Conservation (phyloP, 2,329 filamentous ascomycete genomes). For the Exophiala sp. region DNA sequence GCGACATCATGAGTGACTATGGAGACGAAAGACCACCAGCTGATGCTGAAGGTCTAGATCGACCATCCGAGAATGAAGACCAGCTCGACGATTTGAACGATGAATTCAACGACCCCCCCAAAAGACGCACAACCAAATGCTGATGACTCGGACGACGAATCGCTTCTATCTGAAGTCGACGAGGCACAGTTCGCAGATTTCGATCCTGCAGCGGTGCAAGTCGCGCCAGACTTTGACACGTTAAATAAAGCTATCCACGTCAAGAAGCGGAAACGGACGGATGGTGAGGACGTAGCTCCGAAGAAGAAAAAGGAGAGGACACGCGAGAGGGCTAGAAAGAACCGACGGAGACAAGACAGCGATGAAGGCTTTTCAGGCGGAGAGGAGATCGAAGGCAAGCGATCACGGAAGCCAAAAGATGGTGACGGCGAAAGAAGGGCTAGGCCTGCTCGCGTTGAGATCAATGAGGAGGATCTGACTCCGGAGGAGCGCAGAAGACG, state of each 20-base stretch:
- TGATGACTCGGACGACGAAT: constrained; percentile 54
- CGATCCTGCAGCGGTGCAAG: constrained; percentile 54
- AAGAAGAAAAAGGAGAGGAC: constrained; percentile 60
- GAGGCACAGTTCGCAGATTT: constrained; percentile 62
- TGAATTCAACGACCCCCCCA: constrained; percentile 13
- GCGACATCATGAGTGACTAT: constrained; percentile 27
- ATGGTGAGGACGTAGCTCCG: constrained; percentile 57
- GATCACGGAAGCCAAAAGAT: constrained; percentile 46
- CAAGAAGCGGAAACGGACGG: constrained; percentile 60
- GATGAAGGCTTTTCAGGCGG: constrained; percentile 48
- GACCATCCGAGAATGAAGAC: constrained; percentile 33
- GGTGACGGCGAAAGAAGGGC: constrained; percentile 47
- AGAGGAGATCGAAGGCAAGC: constrained; percentile 50
- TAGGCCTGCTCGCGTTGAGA: constrained; percentile 51
- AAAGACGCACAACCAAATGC: constrained; percentile 35
- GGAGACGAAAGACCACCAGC: constrained; percentile 26
- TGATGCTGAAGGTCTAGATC: constrained; percentile 38
- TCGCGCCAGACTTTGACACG: constrained; percentile 58
- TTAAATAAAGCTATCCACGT: constrained; percentile 53
- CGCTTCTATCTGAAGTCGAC: constrained; percentile 58
- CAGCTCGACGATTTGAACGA: constrained; percentile 22
- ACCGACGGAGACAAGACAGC: constrained; percentile 54
- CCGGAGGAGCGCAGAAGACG: constrained; percentile 65
- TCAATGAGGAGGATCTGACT: constrained; percentile 71
- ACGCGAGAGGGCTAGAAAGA: constrained; percentile 51